Percentiles rank a stretch among this genome's conserved stretches.
These are phyloP conservation scores for Xerocomus spinulosus DNA, from an alignment of 768 basidiomycete genomes.

Conservation along the genomic window DNA sequence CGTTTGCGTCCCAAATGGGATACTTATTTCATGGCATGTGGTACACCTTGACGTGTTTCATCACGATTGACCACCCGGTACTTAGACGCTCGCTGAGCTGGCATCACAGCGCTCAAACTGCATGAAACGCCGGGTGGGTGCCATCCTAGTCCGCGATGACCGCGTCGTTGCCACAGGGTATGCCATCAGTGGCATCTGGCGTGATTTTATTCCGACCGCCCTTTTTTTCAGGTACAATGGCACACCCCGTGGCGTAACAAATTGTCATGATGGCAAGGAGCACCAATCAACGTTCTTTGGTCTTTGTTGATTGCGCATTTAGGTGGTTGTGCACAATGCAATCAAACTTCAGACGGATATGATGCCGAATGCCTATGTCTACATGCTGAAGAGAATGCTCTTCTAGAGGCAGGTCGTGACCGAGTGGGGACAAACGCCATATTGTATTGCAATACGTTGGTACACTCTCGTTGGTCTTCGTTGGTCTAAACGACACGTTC, in stretches of 20 bases:
- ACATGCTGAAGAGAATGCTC: constrained; percentile 97
- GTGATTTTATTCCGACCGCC: background rate
- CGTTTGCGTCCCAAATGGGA: constrained; percentile 91
- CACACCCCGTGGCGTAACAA: constrained; percentile 82
- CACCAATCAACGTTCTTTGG: background rate
- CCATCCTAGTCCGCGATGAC: constrained; percentile 82
- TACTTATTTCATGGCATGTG: constrained; percentile 88
- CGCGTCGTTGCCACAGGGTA: constrained; percentile 79
- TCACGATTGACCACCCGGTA: constrained; percentile 6
- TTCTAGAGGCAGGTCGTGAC: constrained; percentile 91
- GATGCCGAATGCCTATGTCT: constrained; percentile 85
- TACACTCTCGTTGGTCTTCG: constrained; percentile 5
- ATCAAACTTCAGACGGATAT: constrained; percentile 42
- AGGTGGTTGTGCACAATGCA: constrained; percentile 86
- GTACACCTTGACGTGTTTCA: background rate
- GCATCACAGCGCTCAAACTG: constrained; percentile 91
- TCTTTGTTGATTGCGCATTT: constrained; percentile 56
- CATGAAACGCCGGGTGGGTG: constrained; percentile 96
- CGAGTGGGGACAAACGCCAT: constrained; percentile 77
- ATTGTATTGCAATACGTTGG: constrained; percentile 98
- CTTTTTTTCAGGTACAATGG: constrained; percentile 80
- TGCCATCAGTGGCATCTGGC: constrained; percentile 11
- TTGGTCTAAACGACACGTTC: constrained; percentile 4
- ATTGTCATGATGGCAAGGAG: constrained; percentile 55
- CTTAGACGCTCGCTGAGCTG: constrained; percentile 80